phyloP scores from a whole-genome alignment of 208 protist species.

The Leishmania tarentolae region DNA sequence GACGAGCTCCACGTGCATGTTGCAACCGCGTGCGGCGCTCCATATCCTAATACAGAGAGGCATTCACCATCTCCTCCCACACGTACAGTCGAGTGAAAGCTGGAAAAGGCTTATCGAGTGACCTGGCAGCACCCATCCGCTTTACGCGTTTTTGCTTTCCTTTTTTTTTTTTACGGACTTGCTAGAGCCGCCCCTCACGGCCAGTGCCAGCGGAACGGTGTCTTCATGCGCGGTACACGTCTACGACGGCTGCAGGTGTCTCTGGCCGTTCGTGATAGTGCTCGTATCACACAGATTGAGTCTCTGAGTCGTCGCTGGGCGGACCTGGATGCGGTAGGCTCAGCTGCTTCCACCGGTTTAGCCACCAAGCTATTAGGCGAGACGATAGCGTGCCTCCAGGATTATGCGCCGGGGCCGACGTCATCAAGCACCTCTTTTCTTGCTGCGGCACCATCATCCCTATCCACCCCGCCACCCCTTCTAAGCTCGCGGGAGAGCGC shows the following conservation, averaged over 20 bases:
- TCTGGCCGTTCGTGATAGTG: neutral
- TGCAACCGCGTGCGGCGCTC: neutral
- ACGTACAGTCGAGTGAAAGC: neutral
- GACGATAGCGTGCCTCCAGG: constrained; percentile 30
- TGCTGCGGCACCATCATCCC: too few species aligned
- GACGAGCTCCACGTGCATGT: neutral
- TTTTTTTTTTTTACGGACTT: neutral
- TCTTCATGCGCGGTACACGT: constrained; percentile 4
- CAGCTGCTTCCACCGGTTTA: constrained; percentile 5
- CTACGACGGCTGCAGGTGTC: neutral
- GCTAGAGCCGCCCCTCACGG: neutral
- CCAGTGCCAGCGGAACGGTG: too few species aligned
- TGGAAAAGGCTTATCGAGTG: too few species aligned
- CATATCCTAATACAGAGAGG: neutral
- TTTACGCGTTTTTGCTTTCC: constrained; percentile 1
- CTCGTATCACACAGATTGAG: neutral
- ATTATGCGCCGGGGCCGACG: neutral
- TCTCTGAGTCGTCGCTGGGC: constrained; percentile 23
- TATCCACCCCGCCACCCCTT: neutral
- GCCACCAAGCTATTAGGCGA: constrained; percentile 35
- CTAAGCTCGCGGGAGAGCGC: constrained; percentile 25
- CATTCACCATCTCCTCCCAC: neutral
- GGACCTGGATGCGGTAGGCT: constrained; percentile 10
- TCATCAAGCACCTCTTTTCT: neutral
- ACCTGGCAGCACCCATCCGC: neutral